Evolutionary conservation across 768 basidiomycete genomes (phyloP).

Genomic region (Amanita rubescens): DNA sequence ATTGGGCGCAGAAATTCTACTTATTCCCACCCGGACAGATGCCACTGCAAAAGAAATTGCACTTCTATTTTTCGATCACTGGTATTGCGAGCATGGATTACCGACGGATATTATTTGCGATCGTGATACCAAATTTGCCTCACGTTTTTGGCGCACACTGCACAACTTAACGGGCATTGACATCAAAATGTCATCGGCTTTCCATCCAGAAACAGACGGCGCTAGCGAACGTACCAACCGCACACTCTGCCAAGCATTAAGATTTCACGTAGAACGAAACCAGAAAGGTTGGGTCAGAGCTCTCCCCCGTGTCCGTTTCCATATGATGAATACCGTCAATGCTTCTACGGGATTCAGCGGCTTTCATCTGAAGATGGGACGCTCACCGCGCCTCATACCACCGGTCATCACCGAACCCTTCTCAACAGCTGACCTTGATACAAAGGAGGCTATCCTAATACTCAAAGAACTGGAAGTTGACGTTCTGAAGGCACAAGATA

Average conservation of each 20-base stretch:
- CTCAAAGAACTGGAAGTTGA: too few relatives aligned
- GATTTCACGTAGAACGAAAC: slow-evolving; percentile 19
- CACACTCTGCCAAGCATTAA: slow-evolving; percentile 18
- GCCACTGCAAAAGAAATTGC: slow-evolving; percentile 16
- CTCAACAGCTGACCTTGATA: too few relatives aligned
- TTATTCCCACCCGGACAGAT: slow-evolving; percentile 8
- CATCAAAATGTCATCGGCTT: slow-evolving; percentile 25
- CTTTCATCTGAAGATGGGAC: too few relatives aligned
- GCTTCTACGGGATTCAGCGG: slow-evolving; percentile 5
- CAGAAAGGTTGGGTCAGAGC: slow-evolving; percentile 18
- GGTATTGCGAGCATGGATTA: slow-evolving; percentile 30
- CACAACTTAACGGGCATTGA: too few relatives aligned
- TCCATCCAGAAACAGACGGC: slow-evolving; percentile 30
- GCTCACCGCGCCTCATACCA: too few relatives aligned
- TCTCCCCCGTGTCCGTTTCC: neutral
- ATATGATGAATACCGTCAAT: too few relatives aligned
- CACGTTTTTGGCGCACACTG: slow-evolving; percentile 6
- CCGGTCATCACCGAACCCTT: too few relatives aligned
- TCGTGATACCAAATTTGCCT: slow-evolving; percentile 16
- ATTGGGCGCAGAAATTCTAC: slow-evolving; percentile 16
- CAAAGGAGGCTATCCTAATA: too few relatives aligned
- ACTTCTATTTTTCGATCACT: slow-evolving; percentile 19
- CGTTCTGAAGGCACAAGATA: too few relatives aligned
- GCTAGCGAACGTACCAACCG: slow-evolving; percentile 21
- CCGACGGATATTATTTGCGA: slow-evolving; percentile 24